These are phyloP conservation scores for Physaria fendleri DNA, from an alignment of 345 rosid genomes.

Conservation along the genomic window DNA sequence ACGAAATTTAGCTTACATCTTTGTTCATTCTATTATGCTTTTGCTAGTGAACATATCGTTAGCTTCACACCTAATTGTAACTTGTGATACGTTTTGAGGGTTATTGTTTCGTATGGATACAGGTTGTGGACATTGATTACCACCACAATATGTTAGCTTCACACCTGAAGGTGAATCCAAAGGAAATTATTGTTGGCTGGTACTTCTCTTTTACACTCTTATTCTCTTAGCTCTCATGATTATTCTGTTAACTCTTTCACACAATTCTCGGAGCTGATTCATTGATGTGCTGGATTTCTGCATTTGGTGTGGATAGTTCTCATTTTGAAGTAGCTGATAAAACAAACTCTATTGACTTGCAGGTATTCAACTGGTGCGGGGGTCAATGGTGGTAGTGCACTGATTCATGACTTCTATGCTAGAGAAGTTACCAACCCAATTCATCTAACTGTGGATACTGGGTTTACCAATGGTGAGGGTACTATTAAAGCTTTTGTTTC, in stretches of 20 bases:
- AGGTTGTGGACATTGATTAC: conserved; percentile 96
- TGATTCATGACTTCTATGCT: conserved; percentile 92
- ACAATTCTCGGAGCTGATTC: not conserved
- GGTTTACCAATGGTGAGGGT: conserved; percentile 70
- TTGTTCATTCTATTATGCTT: not conserved
- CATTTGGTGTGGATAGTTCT: not conserved
- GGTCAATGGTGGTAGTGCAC: conserved; percentile 81
- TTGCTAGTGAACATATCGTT: not conserved
- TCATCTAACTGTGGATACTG: conserved; percentile 85
- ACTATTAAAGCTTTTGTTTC: conserved; percentile 79
- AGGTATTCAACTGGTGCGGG: conserved; percentile 97
- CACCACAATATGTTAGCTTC: conserved; percentile 89
- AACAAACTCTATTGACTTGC: not conserved
- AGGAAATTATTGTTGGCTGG: conserved; percentile 98
- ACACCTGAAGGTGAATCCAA: conserved; percentile 85
- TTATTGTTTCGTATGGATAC: conserved; percentile 14
- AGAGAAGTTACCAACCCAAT: conserved; percentile 82
- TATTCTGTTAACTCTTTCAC: not conserved
- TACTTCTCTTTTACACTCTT: conserved; percentile 27
- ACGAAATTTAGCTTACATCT: not conserved
- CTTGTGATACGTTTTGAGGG: not conserved
- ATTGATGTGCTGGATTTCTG: not conserved
- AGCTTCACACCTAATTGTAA: not conserved
- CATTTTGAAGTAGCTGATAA: not conserved
- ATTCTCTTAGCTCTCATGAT: not conserved